Base-by-base conservation (phyloP, 495 filamentous ascomycete species). In the Trichoderma asperelloides region DNA sequence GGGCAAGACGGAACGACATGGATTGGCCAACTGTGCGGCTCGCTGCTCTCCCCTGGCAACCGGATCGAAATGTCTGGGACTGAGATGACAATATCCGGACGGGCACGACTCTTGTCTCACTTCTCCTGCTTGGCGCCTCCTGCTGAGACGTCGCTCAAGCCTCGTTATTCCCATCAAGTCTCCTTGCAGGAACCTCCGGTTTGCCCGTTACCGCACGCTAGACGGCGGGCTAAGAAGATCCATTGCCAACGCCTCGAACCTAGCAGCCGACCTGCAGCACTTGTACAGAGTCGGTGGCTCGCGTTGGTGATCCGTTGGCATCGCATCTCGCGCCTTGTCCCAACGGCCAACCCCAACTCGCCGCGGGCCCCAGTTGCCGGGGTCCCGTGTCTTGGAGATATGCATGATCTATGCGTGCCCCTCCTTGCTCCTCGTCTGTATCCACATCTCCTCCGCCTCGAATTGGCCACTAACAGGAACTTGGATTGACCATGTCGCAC, bases 341-440 rank as follows among this genome's bases (percentile, higher is more conserved):
- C 18, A 9, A 9, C 47, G 16, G 23, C 2, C n/a, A 23, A 51
- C 21, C 47, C 18, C 55, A 27, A 60, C 25, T 28, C 27, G n/a
- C 25, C n/a, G n/a, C 21, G 25, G 23, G 27, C 25, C 21, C 55
- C 55, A 30, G 30, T 15, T 28, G 23, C 55, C 55, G 55, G 55
- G 55, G 55, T 60, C 55, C 55, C 55, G 55, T 60, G 55, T 60
- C 55, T 30, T 60, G 55, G 55, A 15, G 11, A 21, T 51, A 27
- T 30, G 55, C 55, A 60, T 27, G 25, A 13, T 60, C 5, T 23
- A 47, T 18, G 43, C 49, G 25, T 60, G 55, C 55, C 55, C 55
- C 55, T 28, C 55, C 23, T 11, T 2, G 23, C 25, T 13, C 55
- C 55, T 23, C 47, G 9, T 51, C 47, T n/a, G 8, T 23, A 11